Base-by-base conservation (phyloP, 2,329 filamentous ascomycete species). In the Ophiostoma himal-ulmi region DNA sequence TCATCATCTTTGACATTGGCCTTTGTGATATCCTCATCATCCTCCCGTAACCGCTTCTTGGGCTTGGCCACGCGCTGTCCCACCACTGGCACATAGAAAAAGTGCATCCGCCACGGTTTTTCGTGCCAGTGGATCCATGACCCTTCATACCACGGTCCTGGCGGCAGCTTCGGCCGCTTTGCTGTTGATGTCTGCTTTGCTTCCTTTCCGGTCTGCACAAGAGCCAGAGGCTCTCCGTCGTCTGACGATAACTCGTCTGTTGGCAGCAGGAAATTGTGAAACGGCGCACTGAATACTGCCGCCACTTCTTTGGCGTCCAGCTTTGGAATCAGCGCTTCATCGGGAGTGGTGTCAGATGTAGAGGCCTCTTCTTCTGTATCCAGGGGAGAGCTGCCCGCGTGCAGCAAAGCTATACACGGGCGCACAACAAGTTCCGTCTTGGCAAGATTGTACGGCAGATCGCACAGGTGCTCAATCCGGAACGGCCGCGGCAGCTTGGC, bases 231-330 rank as follows among this genome's bases (percentile, higher is more conserved):
- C 14, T 30, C 57, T 30, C 57, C 26, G n/a, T 70, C 70, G 20
- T 69, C 72, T 13, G 77, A 76, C 1, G 78, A 78, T 2, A 82
- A 79, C 73, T 91, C 84, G 78, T 92, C 90, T 68, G 80, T 78
- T 41, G 82, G 78, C 66, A 82, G 83, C 69, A 98, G 81, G 78
- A 98, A 97, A 78, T 93, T 91, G 78, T 90, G 88, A 75, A 98
- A 93, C 0, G 92, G 91, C 5, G 91, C 94, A 5, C 92, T 94
- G 81, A 98, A 98, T 44, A 98, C 93, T 64, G 93, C 94, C 1
- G 93, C 94, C 1, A 98, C 94, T 80, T 98, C 94, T 74, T 91
- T 90, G 1, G 93, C 91, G 80, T 97, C 92, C 13, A 97, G 84
- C 54, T 88, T 86, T 0, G 94, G 94, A 72, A 92, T 92, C 80